phyloP scores from a whole-genome alignment of 176 grass and related monocot genomes.

The Bonia amplexicaulis region DNA sequence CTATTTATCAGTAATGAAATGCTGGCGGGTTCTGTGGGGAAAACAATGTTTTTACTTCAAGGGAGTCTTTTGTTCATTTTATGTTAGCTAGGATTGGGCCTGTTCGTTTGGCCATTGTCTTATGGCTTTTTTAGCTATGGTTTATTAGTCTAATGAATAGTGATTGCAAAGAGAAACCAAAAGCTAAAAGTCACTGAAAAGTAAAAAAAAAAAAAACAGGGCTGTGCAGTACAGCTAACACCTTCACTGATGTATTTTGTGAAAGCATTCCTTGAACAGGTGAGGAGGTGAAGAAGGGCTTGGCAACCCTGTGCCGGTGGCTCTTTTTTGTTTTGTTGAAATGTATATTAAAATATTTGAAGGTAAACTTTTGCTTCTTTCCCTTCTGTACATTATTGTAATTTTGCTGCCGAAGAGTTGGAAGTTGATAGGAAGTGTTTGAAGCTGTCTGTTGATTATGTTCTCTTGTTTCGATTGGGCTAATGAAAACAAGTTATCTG shows the following conservation, averaged over 20 bases:
- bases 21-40: constrained; percentile 25
- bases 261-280: neutral
- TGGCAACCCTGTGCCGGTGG: neutral
- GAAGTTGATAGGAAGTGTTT: neutral
- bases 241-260: neutral
- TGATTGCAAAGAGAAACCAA: no score
- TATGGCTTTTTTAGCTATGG: no score
- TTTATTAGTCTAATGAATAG: no score
- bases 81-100: neutral
- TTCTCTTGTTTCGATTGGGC: neutral
- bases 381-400: neutral
- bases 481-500: neutral
- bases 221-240: neutral
- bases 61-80: neutral
- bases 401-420: neutral
- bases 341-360: neutral
- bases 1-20: constrained; percentile 43
- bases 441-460: neutral
- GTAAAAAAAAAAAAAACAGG: no score
- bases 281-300: neutral
- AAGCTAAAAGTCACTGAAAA: no score
- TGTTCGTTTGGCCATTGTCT: no score
- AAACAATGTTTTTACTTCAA: neutral
- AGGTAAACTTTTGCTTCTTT: neutral
- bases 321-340: neutral